Evolutionary conservation across 805 yeast species (phyloP), one percentile per base, ranked within the genome.

Genomic region (Hanseniaspora hatyaiensis): DNA sequence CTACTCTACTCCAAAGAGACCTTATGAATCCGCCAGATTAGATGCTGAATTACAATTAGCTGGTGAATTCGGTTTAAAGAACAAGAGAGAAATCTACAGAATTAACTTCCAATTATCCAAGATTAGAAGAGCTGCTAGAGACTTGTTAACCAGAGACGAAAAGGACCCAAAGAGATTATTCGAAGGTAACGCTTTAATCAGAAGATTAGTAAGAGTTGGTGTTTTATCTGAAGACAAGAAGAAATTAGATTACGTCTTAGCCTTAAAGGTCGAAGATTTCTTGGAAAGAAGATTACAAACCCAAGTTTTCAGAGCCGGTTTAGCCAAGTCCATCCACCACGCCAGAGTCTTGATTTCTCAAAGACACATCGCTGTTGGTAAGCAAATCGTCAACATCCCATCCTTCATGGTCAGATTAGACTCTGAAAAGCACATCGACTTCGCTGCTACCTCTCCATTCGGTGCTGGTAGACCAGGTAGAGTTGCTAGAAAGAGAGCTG

Each of bases 381-480:
- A 94, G 83, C 98, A 92, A 78, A 79, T 87, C 64, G 98, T 92
- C 73, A 84, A 79, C 78, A 83, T 92, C 62, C 97, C 98, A 73
- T 89, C 97, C 59, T 92, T 92, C 89, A 83, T 88, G 82, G 98
- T 92, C 59, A 94, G 98, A 80, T 83, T 92, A 70, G 98, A 92
- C 78, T 88, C 98, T 61, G 98, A 92, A 77, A 92, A 92, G 84
- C 97, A 92, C 87, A 86, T 92, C 75, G 97, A 92, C 81, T 92
- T 89, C 66, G 94, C 98, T 65, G 82, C 92, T 70, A 86, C 85
- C 72, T 92, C 98, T 61, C 98, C 98, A 73, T 89, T 85, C 88
- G 98, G 98, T 73, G 98, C 98, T 77, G 98, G 96, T 65, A 89
- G 98, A 79, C 94, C 98, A 63, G 98, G 98, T 72, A 92, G 98